A percentile compares a stretch with the other conserved stretches of the same genome.
Conservation (phyloP, 2,329 filamentous ascomycete genomes). For the Dendryphion nanum region DNA sequence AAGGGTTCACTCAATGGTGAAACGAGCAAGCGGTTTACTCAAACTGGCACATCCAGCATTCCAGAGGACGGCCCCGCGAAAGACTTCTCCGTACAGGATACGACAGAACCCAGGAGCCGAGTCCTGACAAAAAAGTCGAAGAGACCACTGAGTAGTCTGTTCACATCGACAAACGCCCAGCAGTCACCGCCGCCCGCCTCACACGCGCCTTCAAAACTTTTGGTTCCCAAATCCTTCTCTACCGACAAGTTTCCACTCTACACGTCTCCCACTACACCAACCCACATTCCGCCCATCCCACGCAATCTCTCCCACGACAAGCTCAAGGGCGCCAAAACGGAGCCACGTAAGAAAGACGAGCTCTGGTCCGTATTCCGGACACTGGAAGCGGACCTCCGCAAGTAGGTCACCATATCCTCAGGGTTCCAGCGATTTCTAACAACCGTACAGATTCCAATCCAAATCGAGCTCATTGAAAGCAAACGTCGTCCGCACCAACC, state of each 20-base stretch:
- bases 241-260: slow-evolving; percentile 45
- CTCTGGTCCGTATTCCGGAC: slow-evolving; percentile 66
- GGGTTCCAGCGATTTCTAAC: slow-evolving; percentile 1
- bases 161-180: slow-evolving; percentile 19
- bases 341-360: slow-evolving; percentile 63
- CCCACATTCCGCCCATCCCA: slow-evolving; percentile 44
- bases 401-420: slow-evolving; percentile 43
- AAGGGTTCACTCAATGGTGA: slow-evolving; percentile 18
- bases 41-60: slow-evolving; percentile 24
- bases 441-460: slow-evolving; percentile 58
- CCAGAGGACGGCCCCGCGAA: slow-evolving; percentile 26
- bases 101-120: slow-evolving; percentile 15
- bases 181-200: slow-evolving; percentile 5
- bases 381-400: slow-evolving; percentile 68
- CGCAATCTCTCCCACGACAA: slow-evolving; percentile 43
- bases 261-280: slow-evolving; percentile 34
- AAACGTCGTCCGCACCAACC: slow-evolving; percentile 66
- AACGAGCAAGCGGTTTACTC: slow-evolving; percentile 24
- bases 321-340: slow-evolving; percentile 36
- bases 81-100: slow-evolving; percentile 12
- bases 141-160: slow-evolving; percentile 32
- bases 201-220: slow-evolving; percentile 37
- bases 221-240: slow-evolving; percentile 49
- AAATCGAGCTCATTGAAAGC: slow-evolving; percentile 75
- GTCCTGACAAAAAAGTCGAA: slow-evolving; percentile 37